These are phyloP conservation scores for Neofusicoccum ribis DNA, from an alignment of 2,329 filamentous ascomycete species.

Conservation along the genomic window DNA sequence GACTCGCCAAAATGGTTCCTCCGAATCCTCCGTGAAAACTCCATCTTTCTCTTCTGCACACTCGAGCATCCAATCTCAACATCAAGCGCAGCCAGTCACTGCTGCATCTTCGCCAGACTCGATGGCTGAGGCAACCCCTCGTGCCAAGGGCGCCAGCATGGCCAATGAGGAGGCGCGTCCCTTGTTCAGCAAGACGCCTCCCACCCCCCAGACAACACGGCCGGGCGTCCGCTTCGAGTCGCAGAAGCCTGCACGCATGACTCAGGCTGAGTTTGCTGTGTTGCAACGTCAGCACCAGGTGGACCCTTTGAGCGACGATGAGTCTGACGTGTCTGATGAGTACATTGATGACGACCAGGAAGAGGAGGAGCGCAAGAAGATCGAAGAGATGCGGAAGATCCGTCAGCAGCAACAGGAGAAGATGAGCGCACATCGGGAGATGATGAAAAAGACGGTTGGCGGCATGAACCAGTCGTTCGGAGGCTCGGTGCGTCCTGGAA, in stretches of 20 bases:
- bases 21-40: slow-evolving; percentile 19
- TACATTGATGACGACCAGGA: slow-evolving; percentile 20
- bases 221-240: slow-evolving; percentile 10
- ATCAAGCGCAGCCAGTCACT: slow-evolving; percentile 5
- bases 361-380: slow-evolving; percentile 20
- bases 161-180: slow-evolving; percentile 14
- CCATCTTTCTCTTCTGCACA: slow-evolving; percentile 12
- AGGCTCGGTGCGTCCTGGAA: background rate
- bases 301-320: slow-evolving; percentile 12
- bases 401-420: slow-evolving; percentile 15
- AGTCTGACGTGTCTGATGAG: slow-evolving; percentile 11
- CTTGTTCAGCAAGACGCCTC: slow-evolving; percentile 10
- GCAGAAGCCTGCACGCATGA: slow-evolving; percentile 17
- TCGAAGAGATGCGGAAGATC: slow-evolving; percentile 18
- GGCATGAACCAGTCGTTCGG: slow-evolving; percentile 16
- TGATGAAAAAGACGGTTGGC: slow-evolving; percentile 17
- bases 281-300: slow-evolving; percentile 10
- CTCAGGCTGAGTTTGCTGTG: slow-evolving; percentile 16
- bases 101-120: slow-evolving; percentile 12
- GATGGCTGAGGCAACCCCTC: slow-evolving; percentile 14
- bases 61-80: slow-evolving; percentile 12
- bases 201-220: background rate
- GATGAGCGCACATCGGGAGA: slow-evolving; percentile 17
- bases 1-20: slow-evolving; percentile 8
- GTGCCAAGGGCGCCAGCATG: background rate